Conservation (phyloP, 257 asterid species). For the Solanum peruvianum region DNA sequence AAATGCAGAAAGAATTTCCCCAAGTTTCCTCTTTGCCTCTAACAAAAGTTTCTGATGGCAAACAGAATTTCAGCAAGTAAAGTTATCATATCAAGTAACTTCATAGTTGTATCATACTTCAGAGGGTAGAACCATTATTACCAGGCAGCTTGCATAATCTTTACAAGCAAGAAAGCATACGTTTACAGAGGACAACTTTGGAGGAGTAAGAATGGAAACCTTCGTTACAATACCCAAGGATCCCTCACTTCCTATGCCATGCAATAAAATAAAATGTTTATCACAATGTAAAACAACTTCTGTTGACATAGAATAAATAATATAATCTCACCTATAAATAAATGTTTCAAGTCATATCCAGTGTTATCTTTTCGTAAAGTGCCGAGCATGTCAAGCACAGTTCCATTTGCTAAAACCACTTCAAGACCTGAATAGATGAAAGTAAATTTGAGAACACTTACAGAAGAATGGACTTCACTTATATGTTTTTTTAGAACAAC, state of each 20-base stretch:
- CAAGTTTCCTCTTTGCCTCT: constrained; percentile 86
- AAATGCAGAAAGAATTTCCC: constrained; percentile 96
- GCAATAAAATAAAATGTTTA: background rate
- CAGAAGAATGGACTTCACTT: background rate
- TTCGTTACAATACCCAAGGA: constrained; percentile 89
- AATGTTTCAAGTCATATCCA: constrained; percentile 95
- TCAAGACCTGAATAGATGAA: constrained; percentile 65
- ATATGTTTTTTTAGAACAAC: background rate
- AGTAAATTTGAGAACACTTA: background rate
- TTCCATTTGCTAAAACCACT: constrained; percentile 92
- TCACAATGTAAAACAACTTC: constrained; percentile 8
- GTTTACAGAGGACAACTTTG: constrained; percentile 78
- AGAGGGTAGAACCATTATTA: constrained; percentile 17
- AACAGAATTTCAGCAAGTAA: constrained; percentile 5
- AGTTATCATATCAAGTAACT: background rate
- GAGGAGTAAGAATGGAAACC: constrained; percentile 92
- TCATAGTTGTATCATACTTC: background rate
- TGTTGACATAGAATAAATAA: background rate
- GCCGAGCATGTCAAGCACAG: constrained; percentile 93
- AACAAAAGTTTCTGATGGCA: constrained; percentile 50
- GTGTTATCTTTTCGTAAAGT: constrained; percentile 94
- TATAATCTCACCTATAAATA: constrained; percentile 64
- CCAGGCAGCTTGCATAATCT: constrained; percentile 93
- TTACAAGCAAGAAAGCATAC: constrained; percentile 87
- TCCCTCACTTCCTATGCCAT: constrained; percentile 85